A percentile compares a stretch with the other conserved stretches of the same genome.
These are phyloP conservation scores for Chaetomium olivaceum DNA, from an alignment of 2,329 filamentous ascomycete genomes.

Conservation along the genomic window DNA sequence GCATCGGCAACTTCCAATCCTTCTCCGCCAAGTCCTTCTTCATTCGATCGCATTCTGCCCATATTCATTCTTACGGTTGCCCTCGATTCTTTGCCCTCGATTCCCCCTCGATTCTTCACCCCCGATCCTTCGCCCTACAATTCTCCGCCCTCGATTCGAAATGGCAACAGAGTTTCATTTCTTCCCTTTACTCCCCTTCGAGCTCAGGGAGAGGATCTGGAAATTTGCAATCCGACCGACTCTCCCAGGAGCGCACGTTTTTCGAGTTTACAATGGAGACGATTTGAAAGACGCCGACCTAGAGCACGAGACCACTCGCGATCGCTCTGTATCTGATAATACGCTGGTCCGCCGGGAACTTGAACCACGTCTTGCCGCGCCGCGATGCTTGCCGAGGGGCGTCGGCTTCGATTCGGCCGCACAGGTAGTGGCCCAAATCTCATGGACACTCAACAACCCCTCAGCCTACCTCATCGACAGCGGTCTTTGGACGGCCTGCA, in stretches of 20 bases:
- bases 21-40: too few relatives aligned
- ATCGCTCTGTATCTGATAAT: too few relatives aligned
- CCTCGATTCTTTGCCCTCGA: too few relatives aligned
- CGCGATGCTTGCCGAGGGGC: neutral
- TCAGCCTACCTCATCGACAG: constrained; percentile 1
- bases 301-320: neutral
- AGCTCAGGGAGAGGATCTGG: constrained; percentile 1
- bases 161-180: neutral
- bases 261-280: neutral
- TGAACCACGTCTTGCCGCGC: neutral
- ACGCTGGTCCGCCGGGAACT: too few relatives aligned
- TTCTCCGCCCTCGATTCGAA: too few relatives aligned
- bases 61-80: too few relatives aligned
- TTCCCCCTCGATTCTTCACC: too few relatives aligned
- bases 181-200: neutral
- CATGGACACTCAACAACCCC: neutral
- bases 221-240: neutral
- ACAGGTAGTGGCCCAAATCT: neutral
- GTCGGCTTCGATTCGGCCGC: neutral
- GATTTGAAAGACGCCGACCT: neutral
- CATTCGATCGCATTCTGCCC: too few relatives aligned
- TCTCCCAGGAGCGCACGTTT: constrained; percentile 6
- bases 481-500: constrained; percentile 3
- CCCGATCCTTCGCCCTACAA: too few relatives aligned
- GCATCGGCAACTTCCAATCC: too few relatives aligned